phyloP scores from a whole-genome alignment of 1,139 yeast species.

The Magnusiomyces tetraspermus region DNA sequence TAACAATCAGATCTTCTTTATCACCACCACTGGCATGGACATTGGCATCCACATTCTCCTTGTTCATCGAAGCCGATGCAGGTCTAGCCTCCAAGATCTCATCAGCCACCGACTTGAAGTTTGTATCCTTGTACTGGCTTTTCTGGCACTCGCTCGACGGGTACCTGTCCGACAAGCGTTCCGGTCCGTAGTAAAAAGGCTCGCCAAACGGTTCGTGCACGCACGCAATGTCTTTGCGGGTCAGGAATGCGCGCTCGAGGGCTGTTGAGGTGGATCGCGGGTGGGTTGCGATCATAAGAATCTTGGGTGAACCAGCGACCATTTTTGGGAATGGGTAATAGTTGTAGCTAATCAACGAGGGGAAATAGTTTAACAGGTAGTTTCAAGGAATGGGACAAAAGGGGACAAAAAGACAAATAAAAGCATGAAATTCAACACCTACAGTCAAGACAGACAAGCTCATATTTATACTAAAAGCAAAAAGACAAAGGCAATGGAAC shows the following conservation, averaged over 20 bases:
- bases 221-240: conserved; percentile 21
- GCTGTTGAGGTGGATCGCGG: conserved; percentile 28
- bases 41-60: conserved; percentile 7
- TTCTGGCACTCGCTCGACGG: conserved; percentile 14
- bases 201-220: conserved; percentile 28
- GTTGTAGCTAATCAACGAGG: no score
- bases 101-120: conserved; percentile 18
- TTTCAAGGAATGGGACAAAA: no score
- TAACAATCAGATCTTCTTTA: conserved; percentile 18
- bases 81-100: conserved; percentile 9
- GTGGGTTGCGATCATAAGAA: conserved; percentile 23
- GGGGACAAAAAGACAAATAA: no score
- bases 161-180: conserved; percentile 23
- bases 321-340: no score
- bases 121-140: conserved; percentile 15
- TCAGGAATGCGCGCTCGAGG: conserved; percentile 25
- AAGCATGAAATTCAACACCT: no score
- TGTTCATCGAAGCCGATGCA: background rate
- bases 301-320: no score
- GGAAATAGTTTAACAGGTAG: no score
- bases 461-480: no score
- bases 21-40: background rate
- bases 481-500: no score
- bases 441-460: no score
- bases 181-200: conserved; percentile 26